Conservation (phyloP, 331 rosid genomes). For the Quercus phellos region DNA sequence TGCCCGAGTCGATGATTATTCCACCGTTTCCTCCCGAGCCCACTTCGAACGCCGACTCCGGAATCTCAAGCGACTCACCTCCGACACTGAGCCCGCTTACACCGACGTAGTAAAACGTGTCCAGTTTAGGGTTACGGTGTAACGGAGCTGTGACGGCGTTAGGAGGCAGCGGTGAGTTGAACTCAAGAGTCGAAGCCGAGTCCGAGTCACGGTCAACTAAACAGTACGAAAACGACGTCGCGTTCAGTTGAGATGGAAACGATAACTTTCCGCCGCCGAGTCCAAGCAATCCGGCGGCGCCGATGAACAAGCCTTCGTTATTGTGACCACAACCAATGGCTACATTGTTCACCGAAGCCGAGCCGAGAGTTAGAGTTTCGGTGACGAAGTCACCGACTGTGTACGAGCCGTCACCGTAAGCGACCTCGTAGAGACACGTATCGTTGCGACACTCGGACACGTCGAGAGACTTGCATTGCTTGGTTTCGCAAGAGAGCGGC, state of each 20-base stretch:
- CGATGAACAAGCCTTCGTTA: slow-evolving; percentile 76
- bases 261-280: slow-evolving; percentile 79
- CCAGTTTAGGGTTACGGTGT: slow-evolving; percentile 39
- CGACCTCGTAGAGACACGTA: slow-evolving; percentile 74
- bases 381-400: slow-evolving; percentile 74
- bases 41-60: slow-evolving; percentile 40
- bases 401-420: slow-evolving; percentile 93
- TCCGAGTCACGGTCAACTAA: slow-evolving; percentile 84
- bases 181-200: slow-evolving; percentile 68
- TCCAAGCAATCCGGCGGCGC: slow-evolving; percentile 84
- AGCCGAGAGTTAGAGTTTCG: slow-evolving; percentile 65
- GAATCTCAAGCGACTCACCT: slow-evolving; percentile 45
- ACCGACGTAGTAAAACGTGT: slow-evolving; percentile 65
- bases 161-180: slow-evolving; percentile 43
- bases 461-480: slow-evolving; percentile 62
- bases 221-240: slow-evolving; percentile 70
- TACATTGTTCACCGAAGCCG: slow-evolving; percentile 27
- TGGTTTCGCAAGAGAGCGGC: slow-evolving; percentile 46
- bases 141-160: slow-evolving; percentile 62
- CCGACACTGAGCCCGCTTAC: slow-evolving; percentile 65
- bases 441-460: slow-evolving; percentile 63
- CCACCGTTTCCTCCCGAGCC: slow-evolving; percentile 58
- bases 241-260: slow-evolving; percentile 67
- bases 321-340: slow-evolving; percentile 82
- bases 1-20: slow-evolving; percentile 74